A percentile compares a stretch with the other conserved stretches of the same genome.
phyloP scores from a whole-genome alignment of 192 early-diverging fungal species.

The Entomortierella chlamydospora region DNA sequence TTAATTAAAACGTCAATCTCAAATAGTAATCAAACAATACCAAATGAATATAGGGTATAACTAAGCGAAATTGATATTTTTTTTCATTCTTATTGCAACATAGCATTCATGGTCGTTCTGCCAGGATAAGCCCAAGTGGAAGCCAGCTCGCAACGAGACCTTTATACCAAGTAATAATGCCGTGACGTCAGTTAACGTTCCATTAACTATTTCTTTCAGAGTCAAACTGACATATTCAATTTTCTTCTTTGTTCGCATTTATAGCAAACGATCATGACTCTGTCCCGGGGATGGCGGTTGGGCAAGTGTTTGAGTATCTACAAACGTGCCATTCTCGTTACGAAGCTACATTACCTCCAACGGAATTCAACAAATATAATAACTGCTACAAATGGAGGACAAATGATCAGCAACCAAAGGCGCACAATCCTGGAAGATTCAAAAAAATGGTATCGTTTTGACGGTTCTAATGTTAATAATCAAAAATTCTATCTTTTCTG shows the following conservation, averaged over 20 bases:
- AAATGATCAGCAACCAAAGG: no score
- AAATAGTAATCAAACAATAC: neutral
- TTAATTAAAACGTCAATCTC: neutral
- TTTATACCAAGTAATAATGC: slow-evolving; percentile 5
- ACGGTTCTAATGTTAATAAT: no score
- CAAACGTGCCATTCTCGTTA: no score
- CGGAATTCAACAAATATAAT: neutral
- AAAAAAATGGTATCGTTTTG: no score
- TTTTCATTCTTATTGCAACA: no score
- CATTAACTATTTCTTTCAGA: neutral
- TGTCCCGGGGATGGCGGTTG: slow-evolving; percentile 36
- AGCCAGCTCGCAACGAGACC: neutral
- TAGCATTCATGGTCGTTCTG: slow-evolving; percentile 8
- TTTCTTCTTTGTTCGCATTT: neutral
- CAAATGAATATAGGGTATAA: no score
- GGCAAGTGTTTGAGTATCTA: slow-evolving; percentile 22
- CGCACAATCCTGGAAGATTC: no score
- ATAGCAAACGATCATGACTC: slow-evolving; percentile 38
- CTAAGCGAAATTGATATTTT: no score
- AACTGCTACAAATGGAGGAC: neutral
- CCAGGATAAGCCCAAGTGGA: neutral
- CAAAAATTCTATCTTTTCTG: no score
- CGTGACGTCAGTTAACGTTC: neutral
- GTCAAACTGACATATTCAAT: neutral
- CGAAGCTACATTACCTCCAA: no score